A percentile compares a stretch with the other conserved stretches of the same genome.
phyloP scores from a whole-genome alignment of 192 early-diverging fungal species.

The Entomortierella beljakovae region DNA sequence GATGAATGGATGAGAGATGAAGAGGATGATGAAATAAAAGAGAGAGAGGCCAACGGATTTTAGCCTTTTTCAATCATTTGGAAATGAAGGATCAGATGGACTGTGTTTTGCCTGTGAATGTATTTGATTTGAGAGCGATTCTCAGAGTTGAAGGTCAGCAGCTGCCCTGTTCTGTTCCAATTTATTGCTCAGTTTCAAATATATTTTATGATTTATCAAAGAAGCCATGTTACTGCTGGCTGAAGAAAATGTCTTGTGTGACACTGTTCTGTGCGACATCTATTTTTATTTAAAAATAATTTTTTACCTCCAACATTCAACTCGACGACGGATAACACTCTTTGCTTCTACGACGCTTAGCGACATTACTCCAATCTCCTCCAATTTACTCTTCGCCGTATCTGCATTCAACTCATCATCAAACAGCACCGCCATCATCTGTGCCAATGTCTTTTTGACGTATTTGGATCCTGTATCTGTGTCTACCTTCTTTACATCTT shows the following conservation, averaged over 20 bases:
- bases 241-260: too few species aligned
- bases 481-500: neutral
- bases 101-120: too few species aligned
- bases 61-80: neutral
- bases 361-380: slow-evolving; percentile 52
- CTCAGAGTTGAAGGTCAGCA: too few species aligned
- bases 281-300: too few species aligned
- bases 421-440: slow-evolving; percentile 55
- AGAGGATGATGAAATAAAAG: slow-evolving; percentile 1
- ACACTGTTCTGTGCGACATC: too few species aligned
- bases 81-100: slow-evolving; percentile 4
- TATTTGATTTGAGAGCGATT: too few species aligned
- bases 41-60: neutral
- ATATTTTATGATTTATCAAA: too few species aligned
- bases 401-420: slow-evolving; percentile 41
- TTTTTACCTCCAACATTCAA: slow-evolving; percentile 54
- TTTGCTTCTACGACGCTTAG: slow-evolving; percentile 40
- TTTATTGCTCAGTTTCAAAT: too few species aligned
- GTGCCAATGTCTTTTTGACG: slow-evolving; percentile 45
- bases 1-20: neutral
- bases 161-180: too few species aligned
- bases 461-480: neutral
- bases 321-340: slow-evolving; percentile 46
- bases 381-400: slow-evolving; percentile 20
- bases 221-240: too few species aligned